Evolutionary conservation across 2,329 filamentous ascomycete species (phyloP).

Genomic region (Trichophyton schoenleinii): DNA sequence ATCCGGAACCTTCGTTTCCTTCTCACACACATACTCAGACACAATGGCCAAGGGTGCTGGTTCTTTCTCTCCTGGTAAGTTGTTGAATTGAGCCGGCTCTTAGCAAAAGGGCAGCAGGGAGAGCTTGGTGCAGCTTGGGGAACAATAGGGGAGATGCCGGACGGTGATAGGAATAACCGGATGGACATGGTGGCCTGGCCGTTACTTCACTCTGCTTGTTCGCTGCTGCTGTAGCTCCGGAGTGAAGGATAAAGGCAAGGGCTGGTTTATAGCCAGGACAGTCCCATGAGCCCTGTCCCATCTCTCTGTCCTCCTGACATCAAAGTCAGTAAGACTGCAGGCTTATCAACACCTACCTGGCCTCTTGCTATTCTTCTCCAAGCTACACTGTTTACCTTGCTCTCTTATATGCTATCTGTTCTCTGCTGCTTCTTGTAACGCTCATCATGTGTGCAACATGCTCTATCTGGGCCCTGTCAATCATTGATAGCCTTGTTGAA

Average conservation of each 20-base stretch:
- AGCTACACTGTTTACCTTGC: neutral
- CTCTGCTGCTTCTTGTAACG: neutral
- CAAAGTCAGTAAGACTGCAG: neutral
- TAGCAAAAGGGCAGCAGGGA: neutral
- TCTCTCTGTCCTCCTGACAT: neutral
- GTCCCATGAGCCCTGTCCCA: neutral
- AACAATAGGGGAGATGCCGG: neutral
- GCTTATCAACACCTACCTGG: neutral
- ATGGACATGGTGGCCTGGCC: neutral
- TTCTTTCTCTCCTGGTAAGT: conserved; percentile 36
- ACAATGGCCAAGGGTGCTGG: conserved; percentile 31
- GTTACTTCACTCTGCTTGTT: neutral
- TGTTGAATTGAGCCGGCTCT: neutral
- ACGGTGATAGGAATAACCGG: neutral
- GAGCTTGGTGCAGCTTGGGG: neutral
- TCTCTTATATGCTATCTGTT: neutral
- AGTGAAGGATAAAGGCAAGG: neutral
- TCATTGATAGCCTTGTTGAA: conserved; percentile 1
- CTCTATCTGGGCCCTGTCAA: neutral
- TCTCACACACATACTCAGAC: conserved; percentile 12
- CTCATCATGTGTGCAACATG: neutral
- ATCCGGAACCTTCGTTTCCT: conserved; percentile 11
- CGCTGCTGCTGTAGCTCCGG: neutral
- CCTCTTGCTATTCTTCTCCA: neutral
- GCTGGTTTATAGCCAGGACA: neutral